Percentiles rank a stretch among this genome's conserved stretches.
Evolutionary conservation across 2,329 filamentous ascomycete genomes (phyloP).

Genomic region (Hypomyces perniciosus): DNA sequence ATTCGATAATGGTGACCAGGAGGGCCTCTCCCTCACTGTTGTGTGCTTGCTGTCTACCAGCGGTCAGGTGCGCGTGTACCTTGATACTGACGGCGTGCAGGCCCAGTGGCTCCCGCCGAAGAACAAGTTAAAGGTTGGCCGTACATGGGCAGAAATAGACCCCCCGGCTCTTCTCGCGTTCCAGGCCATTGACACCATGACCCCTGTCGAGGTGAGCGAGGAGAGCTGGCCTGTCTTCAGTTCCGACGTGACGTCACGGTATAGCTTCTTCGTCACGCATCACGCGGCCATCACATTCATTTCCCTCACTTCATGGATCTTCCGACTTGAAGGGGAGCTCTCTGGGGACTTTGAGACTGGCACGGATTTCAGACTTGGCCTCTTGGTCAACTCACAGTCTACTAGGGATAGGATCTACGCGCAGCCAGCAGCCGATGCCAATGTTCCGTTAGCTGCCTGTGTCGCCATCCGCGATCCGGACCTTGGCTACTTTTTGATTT

Average conservation of each 20-base stretch:
- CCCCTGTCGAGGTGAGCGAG: slow-evolving; percentile 46
- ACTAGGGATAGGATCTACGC: slow-evolving; percentile 54
- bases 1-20: slow-evolving; percentile 48
- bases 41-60: slow-evolving; percentile 56
- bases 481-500: slow-evolving; percentile 58
- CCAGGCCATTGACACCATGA: slow-evolving; percentile 56
- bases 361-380: slow-evolving; percentile 55
- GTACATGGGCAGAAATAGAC: slow-evolving; percentile 31
- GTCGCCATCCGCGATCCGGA: slow-evolving; percentile 54
- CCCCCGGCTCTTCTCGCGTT: slow-evolving; percentile 52
- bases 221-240: slow-evolving; percentile 60
- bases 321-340: slow-evolving; percentile 57
- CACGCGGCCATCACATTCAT: slow-evolving; percentile 54
- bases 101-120: slow-evolving; percentile 61
- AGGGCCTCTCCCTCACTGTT: slow-evolving; percentile 54
- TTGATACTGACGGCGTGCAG: slow-evolving; percentile 57
- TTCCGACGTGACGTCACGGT: slow-evolving; percentile 54
- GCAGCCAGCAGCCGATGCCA: slow-evolving; percentile 41
- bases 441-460: slow-evolving; percentile 47
- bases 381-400: slow-evolving; percentile 53
- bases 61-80: slow-evolving; percentile 55
- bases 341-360: slow-evolving; percentile 50
- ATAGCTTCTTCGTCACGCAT: slow-evolving; percentile 58
- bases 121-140: slow-evolving; percentile 42
- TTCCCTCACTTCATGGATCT: slow-evolving; percentile 57